Conservation (phyloP, 2,329 filamentous ascomycete species). For the Fragosphaeria purpurea region DNA sequence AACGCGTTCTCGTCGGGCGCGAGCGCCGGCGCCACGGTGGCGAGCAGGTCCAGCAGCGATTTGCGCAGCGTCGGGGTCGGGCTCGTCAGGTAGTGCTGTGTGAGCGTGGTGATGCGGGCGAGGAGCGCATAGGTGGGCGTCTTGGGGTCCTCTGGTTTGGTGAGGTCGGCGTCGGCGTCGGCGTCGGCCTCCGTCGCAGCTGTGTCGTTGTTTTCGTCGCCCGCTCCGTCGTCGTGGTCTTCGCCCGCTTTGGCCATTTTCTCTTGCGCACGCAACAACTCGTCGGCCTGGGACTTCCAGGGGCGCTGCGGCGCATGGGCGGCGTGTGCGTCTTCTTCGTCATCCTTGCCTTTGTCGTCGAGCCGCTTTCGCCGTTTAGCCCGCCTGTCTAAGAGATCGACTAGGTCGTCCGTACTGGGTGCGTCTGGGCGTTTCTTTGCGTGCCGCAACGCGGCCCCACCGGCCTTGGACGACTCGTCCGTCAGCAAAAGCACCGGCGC, state of each 20-base stretch:
- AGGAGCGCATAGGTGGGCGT: slow-evolving; percentile 75
- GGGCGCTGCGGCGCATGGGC: slow-evolving; percentile 18
- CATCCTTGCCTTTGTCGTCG: slow-evolving; percentile 12
- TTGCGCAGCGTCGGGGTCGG: slow-evolving; percentile 69
- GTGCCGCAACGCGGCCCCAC: neutral
- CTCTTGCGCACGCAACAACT: slow-evolving; percentile 13
- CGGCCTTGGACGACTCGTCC: slow-evolving; percentile 21
- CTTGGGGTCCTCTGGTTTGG: slow-evolving; percentile 38
- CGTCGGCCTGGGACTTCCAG: slow-evolving; percentile 23
- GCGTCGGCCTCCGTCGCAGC: slow-evolving; percentile 22
- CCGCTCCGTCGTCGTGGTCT: slow-evolving; percentile 18
- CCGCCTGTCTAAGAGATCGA: slow-evolving; percentile 6
- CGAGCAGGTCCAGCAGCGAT: slow-evolving; percentile 67
- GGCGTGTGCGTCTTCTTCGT: slow-evolving; percentile 15
- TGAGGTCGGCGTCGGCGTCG: slow-evolving; percentile 19
- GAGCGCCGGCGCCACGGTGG: slow-evolving; percentile 61
- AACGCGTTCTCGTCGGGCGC: slow-evolving; percentile 71
- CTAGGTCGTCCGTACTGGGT: slow-evolving; percentile 2
- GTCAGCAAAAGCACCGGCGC: slow-evolving; percentile 39
- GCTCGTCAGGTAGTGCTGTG: slow-evolving; percentile 84
- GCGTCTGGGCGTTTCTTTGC: neutral
- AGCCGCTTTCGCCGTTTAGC: slow-evolving; percentile 17
- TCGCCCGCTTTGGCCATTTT: slow-evolving; percentile 21
- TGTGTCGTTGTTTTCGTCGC: slow-evolving; percentile 22
- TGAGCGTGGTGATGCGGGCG: slow-evolving; percentile 69